These are phyloP conservation scores for Aspergillus sclerotiicarbonarius DNA, from an alignment of 495 filamentous ascomycete species.

Conservation along the genomic window DNA sequence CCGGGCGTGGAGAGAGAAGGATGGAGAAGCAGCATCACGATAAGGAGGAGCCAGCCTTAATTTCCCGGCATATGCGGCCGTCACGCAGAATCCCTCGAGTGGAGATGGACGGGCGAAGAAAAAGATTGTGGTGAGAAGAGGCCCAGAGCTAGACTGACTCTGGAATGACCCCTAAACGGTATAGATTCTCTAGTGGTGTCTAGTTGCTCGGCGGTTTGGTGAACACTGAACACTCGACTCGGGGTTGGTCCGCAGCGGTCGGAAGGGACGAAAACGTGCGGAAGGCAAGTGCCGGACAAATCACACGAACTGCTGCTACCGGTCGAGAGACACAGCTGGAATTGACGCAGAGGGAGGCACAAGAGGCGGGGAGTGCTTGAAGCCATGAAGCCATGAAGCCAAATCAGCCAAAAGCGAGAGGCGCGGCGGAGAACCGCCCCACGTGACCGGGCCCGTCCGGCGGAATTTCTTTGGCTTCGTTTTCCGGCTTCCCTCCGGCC, in stretches of 20 bases:
- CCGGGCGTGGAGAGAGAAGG: constrained; percentile 32
- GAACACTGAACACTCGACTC: not conserved
- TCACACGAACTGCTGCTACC: not conserved
- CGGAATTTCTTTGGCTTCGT: constrained; percentile 1
- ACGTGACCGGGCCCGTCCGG: constrained; percentile 11
- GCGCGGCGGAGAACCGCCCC: constrained; percentile 1
- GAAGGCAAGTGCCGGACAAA: not conserved
- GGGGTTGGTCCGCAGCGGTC: not conserved
- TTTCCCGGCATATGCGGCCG: constrained; percentile 43
- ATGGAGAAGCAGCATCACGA: constrained; percentile 44
- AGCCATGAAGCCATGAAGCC: constrained; percentile 1
- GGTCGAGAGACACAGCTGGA: not conserved
- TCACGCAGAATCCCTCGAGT: constrained; percentile 20
- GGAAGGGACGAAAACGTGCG: not conserved
- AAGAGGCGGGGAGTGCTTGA: not conserved
- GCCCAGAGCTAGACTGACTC: not conserved
- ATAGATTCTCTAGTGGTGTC: not conserved
- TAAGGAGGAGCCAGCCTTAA: constrained; percentile 48
- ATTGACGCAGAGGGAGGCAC: not conserved
- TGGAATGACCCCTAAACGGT: not conserved
- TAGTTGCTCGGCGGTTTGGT: not conserved
- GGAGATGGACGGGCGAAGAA: not conserved
- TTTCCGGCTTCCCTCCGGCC: not conserved
- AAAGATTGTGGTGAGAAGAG: not conserved
- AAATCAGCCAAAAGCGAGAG: constrained; percentile 2